A percentile compares a stretch with the other conserved stretches of the same genome.
These are phyloP conservation scores for Metarhizium album DNA, from an alignment of 2,329 filamentous ascomycete genomes.

Conservation along the genomic window DNA sequence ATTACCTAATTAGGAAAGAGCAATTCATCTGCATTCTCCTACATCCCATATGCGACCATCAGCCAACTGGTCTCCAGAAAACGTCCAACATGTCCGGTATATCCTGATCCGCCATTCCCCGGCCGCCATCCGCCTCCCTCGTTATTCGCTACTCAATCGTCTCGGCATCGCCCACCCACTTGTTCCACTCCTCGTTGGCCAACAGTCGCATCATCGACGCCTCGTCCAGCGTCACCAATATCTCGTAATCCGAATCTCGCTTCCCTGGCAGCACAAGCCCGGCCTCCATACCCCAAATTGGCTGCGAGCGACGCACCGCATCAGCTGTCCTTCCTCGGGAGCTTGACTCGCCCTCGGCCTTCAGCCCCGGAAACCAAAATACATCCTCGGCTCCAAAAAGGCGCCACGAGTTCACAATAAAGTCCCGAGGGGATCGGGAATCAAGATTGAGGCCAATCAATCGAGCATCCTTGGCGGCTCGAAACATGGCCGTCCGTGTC, in stretches of 20 bases:
- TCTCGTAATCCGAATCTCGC: conserved; percentile 15
- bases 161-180: conserved; percentile 15
- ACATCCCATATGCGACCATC: too few relatives aligned
- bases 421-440: conserved; percentile 26
- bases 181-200: conserved; percentile 15
- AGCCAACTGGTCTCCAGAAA: not conserved
- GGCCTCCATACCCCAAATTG: conserved; percentile 19
- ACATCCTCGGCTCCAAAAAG: conserved; percentile 30
- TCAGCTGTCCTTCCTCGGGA: conserved; percentile 12
- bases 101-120: too few relatives aligned
- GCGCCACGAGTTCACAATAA: conserved; percentile 35
- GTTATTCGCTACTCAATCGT: not conserved
- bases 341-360: not conserved
- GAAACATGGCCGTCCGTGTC: conserved; percentile 26
- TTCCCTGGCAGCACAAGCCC: conserved; percentile 22
- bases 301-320: conserved; percentile 20
- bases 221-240: conserved; percentile 20
- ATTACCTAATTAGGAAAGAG: too few relatives aligned
- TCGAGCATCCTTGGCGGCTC: conserved; percentile 27
- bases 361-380: conserved; percentile 21
- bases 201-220: conserved; percentile 19
- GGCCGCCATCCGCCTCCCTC: too few relatives aligned
- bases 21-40: too few relatives aligned
- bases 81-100: not conserved
- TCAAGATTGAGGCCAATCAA: conserved; percentile 29